These are phyloP conservation scores for Ceratobasidium sp. DNA, from an alignment of 1,284 basidiomycete genomes.

Conservation along the genomic window DNA sequence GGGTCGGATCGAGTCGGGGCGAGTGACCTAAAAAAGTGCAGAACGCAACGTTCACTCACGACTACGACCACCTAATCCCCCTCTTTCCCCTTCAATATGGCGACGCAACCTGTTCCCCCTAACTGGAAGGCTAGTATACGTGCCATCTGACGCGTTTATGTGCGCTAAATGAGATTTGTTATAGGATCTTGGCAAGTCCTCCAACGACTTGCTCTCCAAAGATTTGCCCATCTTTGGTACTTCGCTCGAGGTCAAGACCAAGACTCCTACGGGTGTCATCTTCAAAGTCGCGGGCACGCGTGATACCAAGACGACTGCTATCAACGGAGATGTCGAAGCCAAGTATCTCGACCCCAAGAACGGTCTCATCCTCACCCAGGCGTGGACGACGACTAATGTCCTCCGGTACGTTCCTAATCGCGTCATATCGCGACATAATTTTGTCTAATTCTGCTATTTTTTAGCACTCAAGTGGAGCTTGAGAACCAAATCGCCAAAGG, in stretches of 20 bases:
- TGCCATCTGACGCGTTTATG: background rate
- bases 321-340: slow-evolving; percentile 89
- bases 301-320: slow-evolving; percentile 75
- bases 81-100: slow-evolving; percentile 62
- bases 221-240: slow-evolving; percentile 90
- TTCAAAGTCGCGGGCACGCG: slow-evolving; percentile 87
- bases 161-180: background rate
- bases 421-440: slow-evolving; percentile 14
- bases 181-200: slow-evolving; percentile 96
- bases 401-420: slow-evolving; percentile 78
- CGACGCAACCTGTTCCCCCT: slow-evolving; percentile 89
- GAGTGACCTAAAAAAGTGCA: slow-evolving; percentile 8
- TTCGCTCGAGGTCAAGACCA: slow-evolving; percentile 92
- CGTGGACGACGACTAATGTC: slow-evolving; percentile 94
- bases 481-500: slow-evolving; percentile 99
- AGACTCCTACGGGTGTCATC: slow-evolving; percentile 86
- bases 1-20: background rate
- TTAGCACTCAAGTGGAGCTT: slow-evolving; percentile 85
- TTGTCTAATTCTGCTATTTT: slow-evolving; percentile 47
- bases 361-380: slow-evolving; percentile 89
- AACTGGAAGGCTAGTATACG: slow-evolving; percentile 83
- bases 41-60: background rate
- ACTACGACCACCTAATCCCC: background rate
- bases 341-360: slow-evolving; percentile 90
- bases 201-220: slow-evolving; percentile 92